Conservation (phyloP, 345 rosid genomes). For the Hirschfeldia incana region DNA sequence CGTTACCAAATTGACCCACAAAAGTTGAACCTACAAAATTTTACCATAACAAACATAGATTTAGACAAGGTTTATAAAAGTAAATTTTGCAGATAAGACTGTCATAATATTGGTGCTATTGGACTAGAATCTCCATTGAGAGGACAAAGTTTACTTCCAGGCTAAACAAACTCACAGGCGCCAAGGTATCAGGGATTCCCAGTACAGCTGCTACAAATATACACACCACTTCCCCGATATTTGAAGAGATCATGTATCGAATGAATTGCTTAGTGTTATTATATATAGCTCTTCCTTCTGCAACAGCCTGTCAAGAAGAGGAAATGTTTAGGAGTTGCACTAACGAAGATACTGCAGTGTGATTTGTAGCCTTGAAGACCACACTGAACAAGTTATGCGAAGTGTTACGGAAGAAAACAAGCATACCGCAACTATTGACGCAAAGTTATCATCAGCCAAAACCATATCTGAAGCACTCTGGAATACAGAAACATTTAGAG, state of each 20-base stretch:
- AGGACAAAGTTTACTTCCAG: slow-evolving; percentile 1
- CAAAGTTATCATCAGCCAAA: slow-evolving; percentile 99
- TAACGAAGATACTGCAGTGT: slow-evolving; percentile 11
- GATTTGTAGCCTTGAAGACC: slow-evolving; percentile 9
- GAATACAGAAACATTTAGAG: slow-evolving; percentile 31
- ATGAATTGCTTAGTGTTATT: slow-evolving; percentile 98
- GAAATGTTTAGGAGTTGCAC: slow-evolving; percentile 25
- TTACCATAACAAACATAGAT: slow-evolving; percentile 3
- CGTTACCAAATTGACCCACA: slow-evolving; percentile 98
- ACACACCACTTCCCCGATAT: slow-evolving; percentile 99
- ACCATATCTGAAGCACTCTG: slow-evolving; percentile 99
- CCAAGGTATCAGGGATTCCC: slow-evolving; percentile 97
- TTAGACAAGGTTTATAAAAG: neutral
- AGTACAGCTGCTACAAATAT: slow-evolving; percentile 99
- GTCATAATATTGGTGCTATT: neutral
- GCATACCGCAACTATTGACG: slow-evolving; percentile 91
- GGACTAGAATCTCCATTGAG: slow-evolving; percentile 6
- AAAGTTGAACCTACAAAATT: slow-evolving; percentile 79
- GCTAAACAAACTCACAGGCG: slow-evolving; percentile 76
- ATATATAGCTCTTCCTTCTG: slow-evolving; percentile 99
- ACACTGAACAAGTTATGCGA: neutral
- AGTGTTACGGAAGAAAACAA: slow-evolving; percentile 20
- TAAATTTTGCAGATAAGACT: slow-evolving; percentile 16
- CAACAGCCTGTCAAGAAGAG: slow-evolving; percentile 77
- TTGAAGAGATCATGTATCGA: slow-evolving; percentile 99